These are phyloP conservation scores for Vigna hirtella DNA, from an alignment of 306 rosid species.

Conservation along the genomic window DNA sequence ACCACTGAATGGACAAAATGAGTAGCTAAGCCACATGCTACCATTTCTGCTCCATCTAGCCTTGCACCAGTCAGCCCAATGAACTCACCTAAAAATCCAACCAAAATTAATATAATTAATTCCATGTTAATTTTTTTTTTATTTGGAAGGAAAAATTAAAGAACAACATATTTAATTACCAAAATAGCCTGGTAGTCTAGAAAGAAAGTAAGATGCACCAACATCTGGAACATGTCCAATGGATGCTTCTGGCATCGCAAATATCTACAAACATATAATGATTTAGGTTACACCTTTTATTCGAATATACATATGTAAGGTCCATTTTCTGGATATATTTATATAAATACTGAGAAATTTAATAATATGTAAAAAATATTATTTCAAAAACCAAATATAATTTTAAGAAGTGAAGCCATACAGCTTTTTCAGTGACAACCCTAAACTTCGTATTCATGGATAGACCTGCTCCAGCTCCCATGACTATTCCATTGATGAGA, in stretches of 20 bases:
- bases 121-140: too few species aligned
- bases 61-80: slow-evolving; percentile 41
- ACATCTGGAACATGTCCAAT: neutral
- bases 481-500: slow-evolving; percentile 41
- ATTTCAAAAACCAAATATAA: neutral
- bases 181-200: slow-evolving; percentile 38
- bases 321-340: too few species aligned
- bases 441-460: slow-evolving; percentile 40
- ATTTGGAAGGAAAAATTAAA: too few species aligned
- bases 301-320: too few species aligned
- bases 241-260: neutral
- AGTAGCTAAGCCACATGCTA: slow-evolving; percentile 49
- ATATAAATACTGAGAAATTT: too few species aligned
- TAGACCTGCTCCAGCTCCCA: slow-evolving; percentile 47
- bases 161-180: neutral
- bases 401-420: neutral
- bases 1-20: slow-evolving; percentile 47
- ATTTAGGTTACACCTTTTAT: too few species aligned
- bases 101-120: too few species aligned
- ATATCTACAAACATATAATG: neutral
- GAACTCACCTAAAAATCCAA: slow-evolving; percentile 36
- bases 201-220: slow-evolving; percentile 41
- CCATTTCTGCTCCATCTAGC: slow-evolving; percentile 45
- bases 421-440: slow-evolving; percentile 42
- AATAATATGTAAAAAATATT: too few species aligned